These are phyloP conservation scores for Adansonia grandidieri DNA, from an alignment of 441 rosid species.

Conservation along the genomic window DNA sequence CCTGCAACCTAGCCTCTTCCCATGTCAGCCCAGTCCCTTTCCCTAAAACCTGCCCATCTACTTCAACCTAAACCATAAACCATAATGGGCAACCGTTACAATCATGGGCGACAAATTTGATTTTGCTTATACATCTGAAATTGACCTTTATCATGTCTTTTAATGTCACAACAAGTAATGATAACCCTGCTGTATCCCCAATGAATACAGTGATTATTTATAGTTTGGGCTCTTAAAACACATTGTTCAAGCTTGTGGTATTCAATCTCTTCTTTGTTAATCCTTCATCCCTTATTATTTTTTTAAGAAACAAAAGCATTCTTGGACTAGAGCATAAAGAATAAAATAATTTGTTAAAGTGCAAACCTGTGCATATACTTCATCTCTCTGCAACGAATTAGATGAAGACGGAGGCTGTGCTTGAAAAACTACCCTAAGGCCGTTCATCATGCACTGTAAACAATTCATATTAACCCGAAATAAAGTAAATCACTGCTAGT, in stretches of 20 bases:
- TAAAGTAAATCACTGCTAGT: conserved; percentile 17
- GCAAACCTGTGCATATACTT: conserved; percentile 86
- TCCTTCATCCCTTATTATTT: background rate
- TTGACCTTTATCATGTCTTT: background rate
- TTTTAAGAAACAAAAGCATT: background rate
- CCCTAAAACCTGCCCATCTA: conserved; percentile 88
- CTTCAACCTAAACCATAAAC: conserved; percentile 67
- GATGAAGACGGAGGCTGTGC: conserved; percentile 58
- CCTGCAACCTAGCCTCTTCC: conserved; percentile 98
- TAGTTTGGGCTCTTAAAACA: conserved; percentile 4
- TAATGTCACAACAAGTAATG: background rate
- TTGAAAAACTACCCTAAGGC: conserved; percentile 71
- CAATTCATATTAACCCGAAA: conserved; percentile 30
- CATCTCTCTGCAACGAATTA: conserved; percentile 70
- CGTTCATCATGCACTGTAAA: conserved; percentile 82
- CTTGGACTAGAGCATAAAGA: conserved; percentile 20
- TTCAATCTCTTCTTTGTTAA: background rate
- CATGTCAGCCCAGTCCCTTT: conserved; percentile 89
- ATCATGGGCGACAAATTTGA: background rate
- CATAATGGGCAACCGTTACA: conserved; percentile 19
- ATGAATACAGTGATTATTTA: background rate
- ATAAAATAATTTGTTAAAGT: conserved; percentile 21
- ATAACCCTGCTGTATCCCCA: background rate
- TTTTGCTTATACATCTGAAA: conserved; percentile 3
- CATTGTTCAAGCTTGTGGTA: background rate